Base-by-base conservation (phyloP, 163 green algal species). In the Coccomyxa subellipsoidea region DNA sequence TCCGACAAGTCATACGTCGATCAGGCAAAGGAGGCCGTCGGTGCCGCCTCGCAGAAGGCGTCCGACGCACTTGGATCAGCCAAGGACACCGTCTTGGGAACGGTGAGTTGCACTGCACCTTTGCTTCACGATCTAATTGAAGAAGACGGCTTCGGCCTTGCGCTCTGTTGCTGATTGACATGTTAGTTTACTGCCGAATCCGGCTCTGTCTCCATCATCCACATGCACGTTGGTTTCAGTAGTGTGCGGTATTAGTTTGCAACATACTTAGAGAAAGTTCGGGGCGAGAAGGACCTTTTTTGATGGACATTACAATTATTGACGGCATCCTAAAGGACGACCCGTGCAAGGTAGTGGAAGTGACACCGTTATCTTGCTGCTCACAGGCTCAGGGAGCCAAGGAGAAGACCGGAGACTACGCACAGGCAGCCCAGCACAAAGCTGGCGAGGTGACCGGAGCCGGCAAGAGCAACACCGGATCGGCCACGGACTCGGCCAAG, bases 1-100 rank as follows among this genome's bases (percentile, higher is more conserved):
- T 78, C 79, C 76, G 79, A 83, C 79, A 83, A 83, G 79, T 77
- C 66, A 72, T 83, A 83, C 79, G 40, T 83, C 38, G 79, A 83
- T 66, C 36, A 59, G 36, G 79, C 79, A 36, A 83, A 83, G 79
- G 79, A 83, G n/a, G 66, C 79, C 79, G 66, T 70, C 36, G 76
- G 38, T 66, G 59, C 79, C 38, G 79, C 66, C 76, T 37, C 39
- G 76, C 66, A 73, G 66, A 70, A 54, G 79, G 35, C 29, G 3
- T 83, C 39, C 71, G 54, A 53, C 39, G 34, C 39, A 25, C 53
- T 75, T 6, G 77, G 40, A n/a, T 47, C 10, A 36, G 66, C 15
- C 29, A 29, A 39, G n/a, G 27, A 69, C 39, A 47, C 35, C 69
- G 15, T 73, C 36, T 36, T 31, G 18, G 37, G n/a, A 38, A 38